These are phyloP conservation scores for Boehmeria nivea DNA, from an alignment of 306 rosid genomes.

Conservation along the genomic window DNA sequence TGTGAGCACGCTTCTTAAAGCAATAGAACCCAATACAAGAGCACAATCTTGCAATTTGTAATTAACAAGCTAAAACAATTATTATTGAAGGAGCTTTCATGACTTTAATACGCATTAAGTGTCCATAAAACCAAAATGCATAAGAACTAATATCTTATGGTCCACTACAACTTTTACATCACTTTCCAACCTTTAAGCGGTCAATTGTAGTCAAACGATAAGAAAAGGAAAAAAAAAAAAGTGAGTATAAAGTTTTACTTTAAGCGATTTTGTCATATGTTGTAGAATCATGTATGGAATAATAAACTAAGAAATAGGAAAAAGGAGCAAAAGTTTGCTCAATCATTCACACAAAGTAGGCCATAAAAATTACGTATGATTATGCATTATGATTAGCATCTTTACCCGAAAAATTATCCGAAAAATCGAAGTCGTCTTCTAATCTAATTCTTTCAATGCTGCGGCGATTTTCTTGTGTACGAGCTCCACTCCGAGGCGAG, in stretches of 20 bases:
- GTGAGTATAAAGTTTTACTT: not conserved
- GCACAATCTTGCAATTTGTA: no score
- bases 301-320: not conserved
- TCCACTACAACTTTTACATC: no score
- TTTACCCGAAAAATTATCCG: not conserved
- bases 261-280: not conserved
- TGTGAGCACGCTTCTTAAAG: no score
- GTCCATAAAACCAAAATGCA: no score
- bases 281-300: not conserved
- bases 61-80: no score
- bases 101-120: no score
- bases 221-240: no score
- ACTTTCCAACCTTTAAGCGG: no score
- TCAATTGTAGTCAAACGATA: no score
- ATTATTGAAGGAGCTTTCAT: no score
- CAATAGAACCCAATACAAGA: no score
- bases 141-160: no score
- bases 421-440: not conserved
- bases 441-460: conserved; percentile 43
- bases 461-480: conserved; percentile 78
- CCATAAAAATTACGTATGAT: not conserved
- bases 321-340: not conserved
- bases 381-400: not conserved
- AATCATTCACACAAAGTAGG: conserved; percentile 9
- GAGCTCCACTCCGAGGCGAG: conserved; percentile 84